Evolutionary conservation across 176 grass and related monocot species (phyloP).

Genomic region (Oryza punctata): DNA sequence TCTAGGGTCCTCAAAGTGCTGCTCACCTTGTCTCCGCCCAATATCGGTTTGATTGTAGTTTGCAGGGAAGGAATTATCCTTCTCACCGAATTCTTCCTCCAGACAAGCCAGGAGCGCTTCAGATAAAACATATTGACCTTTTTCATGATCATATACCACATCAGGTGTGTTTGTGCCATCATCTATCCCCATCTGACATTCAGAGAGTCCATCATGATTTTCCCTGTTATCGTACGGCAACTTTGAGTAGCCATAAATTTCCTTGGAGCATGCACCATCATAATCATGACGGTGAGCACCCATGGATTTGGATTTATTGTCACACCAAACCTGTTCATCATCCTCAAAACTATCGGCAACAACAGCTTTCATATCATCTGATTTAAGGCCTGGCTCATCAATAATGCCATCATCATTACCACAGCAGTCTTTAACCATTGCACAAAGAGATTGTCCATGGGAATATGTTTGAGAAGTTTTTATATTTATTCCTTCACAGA

Average conservation of each 20-base stretch:
- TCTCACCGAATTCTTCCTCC: constrained; percentile 67
- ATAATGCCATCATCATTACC: constrained; percentile 30
- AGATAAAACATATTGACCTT: constrained; percentile 66
- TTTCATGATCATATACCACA: constrained; percentile 56
- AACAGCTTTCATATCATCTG: constrained; percentile 36
- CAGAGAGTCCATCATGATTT: constrained; percentile 24
- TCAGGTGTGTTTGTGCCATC: constrained; percentile 36
- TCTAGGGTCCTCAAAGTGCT: constrained; percentile 34
- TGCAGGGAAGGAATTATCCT: constrained; percentile 44
- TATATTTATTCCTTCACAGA: constrained; percentile 28
- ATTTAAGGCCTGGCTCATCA: constrained; percentile 41
- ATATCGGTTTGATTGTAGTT: constrained; percentile 21
- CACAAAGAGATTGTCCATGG: constrained; percentile 18
- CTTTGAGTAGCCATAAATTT: constrained; percentile 39
- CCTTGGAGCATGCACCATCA: constrained; percentile 43
- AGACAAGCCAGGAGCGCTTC: constrained; percentile 78
- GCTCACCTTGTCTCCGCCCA: constrained; percentile 11
- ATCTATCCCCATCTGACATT: constrained; percentile 33
- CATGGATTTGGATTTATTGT: constrained; percentile 26
- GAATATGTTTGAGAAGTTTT: constrained; percentile 29
- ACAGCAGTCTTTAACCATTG: constrained; percentile 34
- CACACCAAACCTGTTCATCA: constrained; percentile 34
- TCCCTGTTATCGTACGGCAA: constrained; percentile 36
- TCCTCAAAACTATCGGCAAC: constrained; percentile 87
- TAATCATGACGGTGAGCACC: constrained; percentile 31